Evolutionary conservation across 768 basidiomycete species (phyloP).

Genomic region (Russula abietina): DNA sequence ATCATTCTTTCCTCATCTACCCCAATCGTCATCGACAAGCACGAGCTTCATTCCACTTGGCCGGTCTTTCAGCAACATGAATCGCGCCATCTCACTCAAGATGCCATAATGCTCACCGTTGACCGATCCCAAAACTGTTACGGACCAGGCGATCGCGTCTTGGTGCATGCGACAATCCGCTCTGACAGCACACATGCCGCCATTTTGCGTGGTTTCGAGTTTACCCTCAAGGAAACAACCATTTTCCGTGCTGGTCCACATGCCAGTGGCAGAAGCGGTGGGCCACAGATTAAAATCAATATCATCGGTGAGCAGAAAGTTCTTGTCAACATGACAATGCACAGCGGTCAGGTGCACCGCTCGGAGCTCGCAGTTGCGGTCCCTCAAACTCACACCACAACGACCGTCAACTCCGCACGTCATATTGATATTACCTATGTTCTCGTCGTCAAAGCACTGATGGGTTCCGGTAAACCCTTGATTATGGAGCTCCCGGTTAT

Average conservation of each 20-base stretch:
- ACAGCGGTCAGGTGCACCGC: constrained; percentile 62
- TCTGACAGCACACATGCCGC: constrained; percentile 63
- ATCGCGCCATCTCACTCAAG: constrained; percentile 55
- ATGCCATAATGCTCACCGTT: constrained; percentile 69
- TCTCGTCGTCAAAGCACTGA: constrained; percentile 68
- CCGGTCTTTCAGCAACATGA: constrained; percentile 81
- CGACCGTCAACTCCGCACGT: constrained; percentile 73
- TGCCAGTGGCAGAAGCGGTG: constrained; percentile 48
- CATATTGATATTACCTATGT: constrained; percentile 84
- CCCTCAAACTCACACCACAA: constrained; percentile 67
- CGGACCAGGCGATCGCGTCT: constrained; percentile 78
- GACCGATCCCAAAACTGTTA: constrained; percentile 75
- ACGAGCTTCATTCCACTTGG: constrained; percentile 91
- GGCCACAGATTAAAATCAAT: constrained; percentile 48
- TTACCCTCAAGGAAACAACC: constrained; percentile 70
- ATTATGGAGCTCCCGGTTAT: constrained; percentile 73
- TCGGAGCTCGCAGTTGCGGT: constrained; percentile 70
- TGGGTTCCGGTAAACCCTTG: constrained; percentile 59
- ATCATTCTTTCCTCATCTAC: constrained; percentile 61
- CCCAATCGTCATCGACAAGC: constrained; percentile 82
- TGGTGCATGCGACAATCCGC: constrained; percentile 63
- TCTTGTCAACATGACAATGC: constrained; percentile 65
- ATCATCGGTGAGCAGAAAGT: constrained; percentile 66
- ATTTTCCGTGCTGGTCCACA: constrained; percentile 64
- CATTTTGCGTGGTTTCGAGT: constrained; percentile 78